Base-by-base conservation (phyloP, 306 rosid species). In the Neltuma alba region DNA sequence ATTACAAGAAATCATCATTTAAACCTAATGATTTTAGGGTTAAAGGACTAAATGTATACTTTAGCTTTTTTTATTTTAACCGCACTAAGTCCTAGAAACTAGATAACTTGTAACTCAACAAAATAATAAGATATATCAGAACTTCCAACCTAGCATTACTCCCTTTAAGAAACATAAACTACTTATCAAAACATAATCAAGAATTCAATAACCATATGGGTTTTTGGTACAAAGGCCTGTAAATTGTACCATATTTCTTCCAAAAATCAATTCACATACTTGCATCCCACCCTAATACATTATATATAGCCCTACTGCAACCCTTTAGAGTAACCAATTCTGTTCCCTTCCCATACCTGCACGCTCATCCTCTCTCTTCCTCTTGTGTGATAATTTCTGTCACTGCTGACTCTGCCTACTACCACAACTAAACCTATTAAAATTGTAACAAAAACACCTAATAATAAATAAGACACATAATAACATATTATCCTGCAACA, bases 181-280 rank as follows among this genome's bases (percentile, higher is more conserved):
- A 25, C 10, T 23, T 65, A 48, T 79, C 11, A 44, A 10, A 63
- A 34, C 70, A 60, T 28, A 69, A 37, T 66, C 67, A 38, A 80
- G 58, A 68, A 77, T 50, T 27, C 70, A 82, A 23, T 25, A 80
- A 41, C 42, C 28, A 55, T 58, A 52, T 57, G 52, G 81, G 69
- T 44, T 52, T 47, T n/a, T 21, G 14, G 30, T 7, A 11, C 30
- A 55, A 55, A 55, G 62, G 2, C 30, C 62, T 2, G 62, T 55
- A 55, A 55, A 55, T 52, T 52, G 18, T 52, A 52, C 12, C 2
- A 52, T 52, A 7, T 6, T 52, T n/a, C 58, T 20, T 20, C 25
- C 27, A 52, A 7, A n/a, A 52, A 20, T n/a, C 58, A 52, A 52
- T 52, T n/a, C 58, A n/a, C 58, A 52, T 12, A 11, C 58, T n/a